phyloP scores from a whole-genome alignment of 345 rosid species.

The Camelina sativa region DNA sequence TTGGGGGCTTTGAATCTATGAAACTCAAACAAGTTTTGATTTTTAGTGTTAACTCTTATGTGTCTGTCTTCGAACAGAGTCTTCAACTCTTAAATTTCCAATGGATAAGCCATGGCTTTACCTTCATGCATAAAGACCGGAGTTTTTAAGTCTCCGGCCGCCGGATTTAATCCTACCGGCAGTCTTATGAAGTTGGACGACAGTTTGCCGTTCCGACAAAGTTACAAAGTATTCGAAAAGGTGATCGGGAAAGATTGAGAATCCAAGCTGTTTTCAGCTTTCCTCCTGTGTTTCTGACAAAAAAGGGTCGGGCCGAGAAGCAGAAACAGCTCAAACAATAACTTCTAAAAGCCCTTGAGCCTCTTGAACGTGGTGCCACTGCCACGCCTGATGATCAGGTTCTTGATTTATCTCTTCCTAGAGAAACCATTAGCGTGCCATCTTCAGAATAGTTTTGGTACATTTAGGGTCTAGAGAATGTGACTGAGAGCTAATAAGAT shows the following conservation, averaged over 20 bases:
- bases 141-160: conserved; percentile 34
- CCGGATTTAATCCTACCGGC: conserved; percentile 23
- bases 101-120: conserved; percentile 33
- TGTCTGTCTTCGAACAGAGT: no score
- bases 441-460: background rate
- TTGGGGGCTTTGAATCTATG: no score
- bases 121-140: conserved; percentile 37
- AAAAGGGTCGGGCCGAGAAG: conserved; percentile 60
- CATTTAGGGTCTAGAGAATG: conserved; percentile 7
- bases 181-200: conserved; percentile 38
- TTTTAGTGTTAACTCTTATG: no score
- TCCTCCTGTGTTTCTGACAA: conserved; percentile 76
- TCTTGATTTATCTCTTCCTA: background rate
- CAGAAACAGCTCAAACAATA: conserved; percentile 62
- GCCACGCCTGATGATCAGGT: conserved; percentile 87
- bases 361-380: conserved; percentile 80
- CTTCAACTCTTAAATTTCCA: no score
- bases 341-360: conserved; percentile 69
- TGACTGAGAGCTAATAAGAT: background rate
- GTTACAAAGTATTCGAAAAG: conserved; percentile 42
- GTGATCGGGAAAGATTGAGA: conserved; percentile 44
- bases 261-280: conserved; percentile 60
- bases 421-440: background rate
- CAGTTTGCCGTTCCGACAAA: conserved; percentile 29
- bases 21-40: no score